Conservation (phyloP, 1,284 basidiomycete species). For the Sphaerobolus stellatus region DNA sequence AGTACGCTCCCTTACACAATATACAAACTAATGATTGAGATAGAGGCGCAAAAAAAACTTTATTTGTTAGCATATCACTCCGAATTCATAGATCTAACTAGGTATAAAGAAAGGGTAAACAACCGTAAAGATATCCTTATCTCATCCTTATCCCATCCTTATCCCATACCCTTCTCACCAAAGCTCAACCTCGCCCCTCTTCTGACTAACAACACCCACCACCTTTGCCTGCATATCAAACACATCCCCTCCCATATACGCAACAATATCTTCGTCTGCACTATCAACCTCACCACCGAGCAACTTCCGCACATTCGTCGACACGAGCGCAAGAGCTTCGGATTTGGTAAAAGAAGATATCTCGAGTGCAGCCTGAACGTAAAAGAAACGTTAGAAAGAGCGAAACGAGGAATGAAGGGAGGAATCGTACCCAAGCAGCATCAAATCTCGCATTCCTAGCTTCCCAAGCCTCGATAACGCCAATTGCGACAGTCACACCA, state of each 20-base stretch:
- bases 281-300: slow-evolving; percentile 39
- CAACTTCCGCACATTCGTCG: slow-evolving; percentile 50
- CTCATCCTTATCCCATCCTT: background rate
- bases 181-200: slow-evolving; percentile 34
- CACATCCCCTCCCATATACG: slow-evolving; percentile 45
- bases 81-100: too few relatives aligned
- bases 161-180: slow-evolving; percentile 21
- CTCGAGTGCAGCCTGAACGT: slow-evolving; percentile 34
- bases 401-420: background rate
- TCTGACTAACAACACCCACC: slow-evolving; percentile 37
- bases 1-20: too few relatives aligned
- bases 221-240: slow-evolving; percentile 44
- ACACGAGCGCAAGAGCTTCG: slow-evolving; percentile 46
- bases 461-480: slow-evolving; percentile 47
- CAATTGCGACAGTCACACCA: slow-evolving; percentile 56
- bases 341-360: slow-evolving; percentile 41
- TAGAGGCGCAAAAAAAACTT: too few relatives aligned
- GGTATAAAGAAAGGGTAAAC: too few relatives aligned
- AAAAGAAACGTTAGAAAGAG: background rate
- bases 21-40: too few relatives aligned
- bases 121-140: background rate
- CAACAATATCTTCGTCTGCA: slow-evolving; percentile 47
- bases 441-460: slow-evolving; percentile 55
- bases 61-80: too few relatives aligned
- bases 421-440: slow-evolving; percentile 45